A percentile compares a stretch with the other conserved stretches of the same genome.
Evolutionary conservation across 1,284 basidiomycete species (phyloP).

Genomic region (Macrocystidia cucumis): DNA sequence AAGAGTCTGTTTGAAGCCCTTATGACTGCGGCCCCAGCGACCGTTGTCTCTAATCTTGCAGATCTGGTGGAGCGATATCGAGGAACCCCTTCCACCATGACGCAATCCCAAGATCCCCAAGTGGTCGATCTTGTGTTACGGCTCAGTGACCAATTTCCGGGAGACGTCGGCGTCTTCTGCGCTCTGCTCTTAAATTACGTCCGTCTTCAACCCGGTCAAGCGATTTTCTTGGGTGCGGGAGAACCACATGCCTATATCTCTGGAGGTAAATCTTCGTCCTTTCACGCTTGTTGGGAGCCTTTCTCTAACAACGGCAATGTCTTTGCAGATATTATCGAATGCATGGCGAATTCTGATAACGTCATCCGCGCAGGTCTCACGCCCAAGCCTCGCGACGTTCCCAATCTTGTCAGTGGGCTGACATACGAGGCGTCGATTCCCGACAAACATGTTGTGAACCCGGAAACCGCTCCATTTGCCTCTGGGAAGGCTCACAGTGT

Average conservation of each 20-base stretch:
- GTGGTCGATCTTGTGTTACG: constrained; percentile 65
- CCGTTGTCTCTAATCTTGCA: constrained; percentile 48
- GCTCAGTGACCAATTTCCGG: constrained; percentile 81
- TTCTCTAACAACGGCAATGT: too few relatives aligned
- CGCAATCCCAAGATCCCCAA: constrained; percentile 27
- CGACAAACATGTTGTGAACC: constrained; percentile 62
- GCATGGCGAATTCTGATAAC: constrained; percentile 98
- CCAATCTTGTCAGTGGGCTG: constrained; percentile 83
- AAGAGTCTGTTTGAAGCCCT: constrained; percentile 74
- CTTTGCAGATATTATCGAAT: constrained; percentile 84
- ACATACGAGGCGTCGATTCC: constrained; percentile 78
- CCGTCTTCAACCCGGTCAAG: constrained; percentile 74
- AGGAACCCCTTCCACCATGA: constrained; percentile 27
- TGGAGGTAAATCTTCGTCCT: constrained; percentile 52
- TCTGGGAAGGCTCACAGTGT: constrained; percentile 19
- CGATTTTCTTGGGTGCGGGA: constrained; percentile 92
- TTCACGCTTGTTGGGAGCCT: constrained; percentile 2
- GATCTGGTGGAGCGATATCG: constrained; percentile 62
- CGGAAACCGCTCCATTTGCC: constrained; percentile 46
- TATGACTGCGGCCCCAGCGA: constrained; percentile 63
- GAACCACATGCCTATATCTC: constrained; percentile 96
- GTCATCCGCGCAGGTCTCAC: constrained; percentile 98
- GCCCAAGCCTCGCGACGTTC: constrained; percentile 91
- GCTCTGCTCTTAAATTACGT: constrained; percentile 89
- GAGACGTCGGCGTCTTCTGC: constrained; percentile 93